A percentile compares a stretch with the other conserved stretches of the same genome.
Evolutionary conservation across 2,329 filamentous ascomycete species (phyloP).

Genomic region (Mycogone perniciosa): DNA sequence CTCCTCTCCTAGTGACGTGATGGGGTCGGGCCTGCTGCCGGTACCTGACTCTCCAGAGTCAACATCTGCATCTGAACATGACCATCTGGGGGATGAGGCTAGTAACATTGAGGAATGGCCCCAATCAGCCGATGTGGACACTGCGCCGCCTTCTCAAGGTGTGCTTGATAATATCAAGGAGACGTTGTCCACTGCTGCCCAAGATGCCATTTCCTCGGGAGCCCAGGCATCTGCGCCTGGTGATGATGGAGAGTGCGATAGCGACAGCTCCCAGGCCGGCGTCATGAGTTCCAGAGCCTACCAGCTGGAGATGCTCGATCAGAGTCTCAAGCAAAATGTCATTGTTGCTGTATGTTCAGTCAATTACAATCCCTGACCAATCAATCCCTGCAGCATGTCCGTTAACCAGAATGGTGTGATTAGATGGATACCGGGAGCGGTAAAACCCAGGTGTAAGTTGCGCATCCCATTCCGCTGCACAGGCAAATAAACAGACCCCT

Average conservation of each 20-base stretch:
- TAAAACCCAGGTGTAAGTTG: slow-evolving; percentile 66
- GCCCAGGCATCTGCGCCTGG: slow-evolving; percentile 1
- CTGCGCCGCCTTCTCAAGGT: background rate
- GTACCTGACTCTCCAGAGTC: background rate
- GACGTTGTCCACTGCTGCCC: slow-evolving; percentile 8
- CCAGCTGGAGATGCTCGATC: slow-evolving; percentile 69
- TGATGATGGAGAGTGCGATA: slow-evolving; percentile 5
- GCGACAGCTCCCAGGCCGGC: slow-evolving; percentile 10
- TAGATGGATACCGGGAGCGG: slow-evolving; percentile 78
- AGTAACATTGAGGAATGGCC: background rate
- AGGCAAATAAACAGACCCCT: background rate
- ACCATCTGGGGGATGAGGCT: background rate
- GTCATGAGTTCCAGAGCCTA: slow-evolving; percentile 52
- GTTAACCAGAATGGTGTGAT: background rate
- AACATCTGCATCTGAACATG: background rate
- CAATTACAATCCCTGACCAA: background rate
- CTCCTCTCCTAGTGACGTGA: background rate
- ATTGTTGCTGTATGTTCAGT: slow-evolving; percentile 58
- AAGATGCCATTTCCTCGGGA: slow-evolving; percentile 5
- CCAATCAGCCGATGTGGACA: background rate
- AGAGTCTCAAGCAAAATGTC: slow-evolving; percentile 61
- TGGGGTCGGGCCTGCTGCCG: background rate
- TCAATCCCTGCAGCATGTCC: background rate
- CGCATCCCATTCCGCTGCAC: background rate
- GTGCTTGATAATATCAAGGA: slow-evolving; percentile 3